A percentile compares a stretch with the other conserved stretches of the same genome.
Evolutionary conservation across 208 protist genomes (phyloP).

Genomic region (Spongospora subterranea): DNA sequence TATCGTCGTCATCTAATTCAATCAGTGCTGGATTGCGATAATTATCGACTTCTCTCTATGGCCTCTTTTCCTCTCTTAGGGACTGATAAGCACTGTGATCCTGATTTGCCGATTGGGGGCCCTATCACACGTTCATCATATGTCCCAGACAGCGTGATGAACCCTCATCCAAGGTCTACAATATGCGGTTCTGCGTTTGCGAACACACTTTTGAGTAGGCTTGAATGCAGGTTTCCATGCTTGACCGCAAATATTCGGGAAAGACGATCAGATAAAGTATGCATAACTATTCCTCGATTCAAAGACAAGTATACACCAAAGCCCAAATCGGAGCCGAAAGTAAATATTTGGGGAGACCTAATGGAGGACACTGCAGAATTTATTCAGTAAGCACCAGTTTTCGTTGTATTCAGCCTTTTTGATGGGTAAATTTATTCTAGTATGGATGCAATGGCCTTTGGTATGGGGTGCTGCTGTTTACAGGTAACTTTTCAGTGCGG

Average conservation of each 20-base stretch:
- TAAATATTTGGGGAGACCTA: slow-evolving; percentile 29
- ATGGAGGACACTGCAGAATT: slow-evolving; percentile 30
- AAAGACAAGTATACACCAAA: slow-evolving; percentile 30
- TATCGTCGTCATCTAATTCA: slow-evolving; percentile 57
- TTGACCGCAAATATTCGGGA: slow-evolving; percentile 64
- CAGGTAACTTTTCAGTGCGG: slow-evolving; percentile 95
- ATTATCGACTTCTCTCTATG: slow-evolving; percentile 85
- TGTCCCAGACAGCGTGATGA: slow-evolving; percentile 94
- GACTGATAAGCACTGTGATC: slow-evolving; percentile 69
- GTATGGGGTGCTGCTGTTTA: slow-evolving; percentile 97
- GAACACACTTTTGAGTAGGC: background rate
- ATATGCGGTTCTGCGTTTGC: slow-evolving; percentile 72
- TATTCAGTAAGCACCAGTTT: slow-evolving; percentile 40
- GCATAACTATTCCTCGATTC: slow-evolving; percentile 58
- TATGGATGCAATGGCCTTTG: slow-evolving; percentile 99
- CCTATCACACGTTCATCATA: slow-evolving; percentile 85
- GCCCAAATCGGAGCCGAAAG: background rate
- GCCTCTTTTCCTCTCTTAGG: slow-evolving; percentile 93
- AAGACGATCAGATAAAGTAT: slow-evolving; percentile 58
- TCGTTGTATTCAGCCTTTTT: slow-evolving; percentile 32
- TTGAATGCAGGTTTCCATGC: slow-evolving; percentile 56
- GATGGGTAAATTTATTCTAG: slow-evolving; percentile 71
- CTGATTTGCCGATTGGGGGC: slow-evolving; percentile 68
- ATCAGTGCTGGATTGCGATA: slow-evolving; percentile 59
- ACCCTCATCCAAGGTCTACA: slow-evolving; percentile 94